These are phyloP conservation scores for Drechslera avenae DNA, from an alignment of 2,329 filamentous ascomycete species.

Conservation along the genomic window DNA sequence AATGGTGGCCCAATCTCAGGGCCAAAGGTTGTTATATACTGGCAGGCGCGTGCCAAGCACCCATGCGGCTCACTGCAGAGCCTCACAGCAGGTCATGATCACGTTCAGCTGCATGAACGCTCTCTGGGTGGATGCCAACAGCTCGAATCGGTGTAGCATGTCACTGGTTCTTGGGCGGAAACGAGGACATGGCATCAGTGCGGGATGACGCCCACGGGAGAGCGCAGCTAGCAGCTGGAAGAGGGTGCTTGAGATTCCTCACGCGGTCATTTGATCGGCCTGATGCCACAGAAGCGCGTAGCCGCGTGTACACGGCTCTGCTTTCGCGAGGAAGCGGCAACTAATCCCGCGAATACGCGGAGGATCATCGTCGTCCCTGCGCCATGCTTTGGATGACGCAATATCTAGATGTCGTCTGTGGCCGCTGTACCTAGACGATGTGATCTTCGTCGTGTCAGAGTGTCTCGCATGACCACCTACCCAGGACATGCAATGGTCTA, in stretches of 20 bases:
- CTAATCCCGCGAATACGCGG: constrained; percentile 37
- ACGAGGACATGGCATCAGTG: neutral
- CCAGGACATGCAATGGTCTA: neutral
- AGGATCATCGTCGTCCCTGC: constrained; percentile 31
- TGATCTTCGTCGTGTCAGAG: constrained; percentile 1
- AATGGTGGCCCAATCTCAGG: too few species aligned
- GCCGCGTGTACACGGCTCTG: constrained; percentile 24
- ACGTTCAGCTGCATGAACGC: too few species aligned
- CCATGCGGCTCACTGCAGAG: too few species aligned
- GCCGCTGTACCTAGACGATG: constrained; percentile 17
- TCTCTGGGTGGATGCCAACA: too few species aligned
- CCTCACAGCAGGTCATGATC: too few species aligned
- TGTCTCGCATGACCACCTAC: constrained; percentile 3
- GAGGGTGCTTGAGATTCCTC: constrained; percentile 16
- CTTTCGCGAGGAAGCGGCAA: constrained; percentile 39
- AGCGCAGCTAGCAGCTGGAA: constrained; percentile 6
- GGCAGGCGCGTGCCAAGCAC: too few species aligned
- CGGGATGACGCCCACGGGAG: neutral
- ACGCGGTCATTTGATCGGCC: constrained; percentile 13
- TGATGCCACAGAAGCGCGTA: constrained; percentile 26
- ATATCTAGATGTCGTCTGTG: constrained; percentile 18
- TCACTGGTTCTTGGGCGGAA: neutral
- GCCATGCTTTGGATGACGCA: constrained; percentile 36
- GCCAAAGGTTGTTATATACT: too few species aligned
- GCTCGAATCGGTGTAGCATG: too few species aligned